Evolutionary conservation across 495 filamentous ascomycete species (phyloP).

Genomic region (Cairneyella variabilis): DNA sequence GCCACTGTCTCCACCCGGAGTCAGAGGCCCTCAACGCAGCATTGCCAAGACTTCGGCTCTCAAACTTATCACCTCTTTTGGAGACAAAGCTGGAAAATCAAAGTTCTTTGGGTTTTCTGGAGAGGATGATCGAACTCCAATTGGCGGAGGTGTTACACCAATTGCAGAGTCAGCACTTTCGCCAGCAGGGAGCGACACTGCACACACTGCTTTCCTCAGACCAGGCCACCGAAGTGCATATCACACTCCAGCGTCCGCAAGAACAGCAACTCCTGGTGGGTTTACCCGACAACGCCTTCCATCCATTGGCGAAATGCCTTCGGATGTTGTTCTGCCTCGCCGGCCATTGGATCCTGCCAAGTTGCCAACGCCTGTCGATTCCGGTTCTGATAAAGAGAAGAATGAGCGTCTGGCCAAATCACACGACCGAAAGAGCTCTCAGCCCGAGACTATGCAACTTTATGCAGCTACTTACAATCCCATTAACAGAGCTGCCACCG

Average conservation of each 20-base stretch:
- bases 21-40: conserved; percentile 50
- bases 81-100: conserved; percentile 52
- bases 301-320: conserved; percentile 75
- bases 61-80: conserved; percentile 90
- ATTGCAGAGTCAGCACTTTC: conserved; percentile 90
- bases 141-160: conserved; percentile 76
- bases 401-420: conserved; percentile 11
- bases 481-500: conserved; percentile 39
- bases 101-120: conserved; percentile 63
- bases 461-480: conserved; percentile 51
- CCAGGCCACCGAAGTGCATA: conserved; percentile 51
- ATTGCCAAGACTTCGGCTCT: conserved; percentile 77
- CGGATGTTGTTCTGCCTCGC: conserved; percentile 31
- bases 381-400: conserved; percentile 26
- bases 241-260: conserved; percentile 67
- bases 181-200: conserved; percentile 55
- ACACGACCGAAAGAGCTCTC: conserved; percentile 19
- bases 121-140: conserved; percentile 70
- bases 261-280: conserved; percentile 68
- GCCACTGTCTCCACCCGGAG: conserved; percentile 50
- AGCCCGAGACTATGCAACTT: conserved; percentile 36
- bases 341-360: conserved; percentile 29
- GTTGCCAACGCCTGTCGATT: conserved; percentile 31
- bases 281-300: conserved; percentile 69
- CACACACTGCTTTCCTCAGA: conserved; percentile 63